Evolutionary conservation across 495 filamentous ascomycete species (phyloP).

Genomic region (Penicillium roqueforti): DNA sequence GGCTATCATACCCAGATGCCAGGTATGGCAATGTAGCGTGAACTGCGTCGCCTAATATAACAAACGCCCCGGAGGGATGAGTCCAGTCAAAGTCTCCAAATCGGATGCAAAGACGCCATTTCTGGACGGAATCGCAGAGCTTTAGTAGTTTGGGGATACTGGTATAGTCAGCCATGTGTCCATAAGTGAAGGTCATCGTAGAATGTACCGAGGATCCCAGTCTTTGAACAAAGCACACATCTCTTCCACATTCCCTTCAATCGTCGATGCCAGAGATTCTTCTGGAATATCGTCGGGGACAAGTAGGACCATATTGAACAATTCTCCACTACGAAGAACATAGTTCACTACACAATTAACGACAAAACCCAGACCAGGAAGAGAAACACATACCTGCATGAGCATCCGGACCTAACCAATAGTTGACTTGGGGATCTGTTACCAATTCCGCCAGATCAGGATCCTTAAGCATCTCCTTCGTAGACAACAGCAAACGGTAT

Average conservation of each 20-base stretch:
- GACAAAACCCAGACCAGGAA: not conserved
- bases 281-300: conserved; percentile 66
- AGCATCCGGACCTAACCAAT: conserved; percentile 64
- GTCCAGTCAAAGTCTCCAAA: conserved; percentile 52
- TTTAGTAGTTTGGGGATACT: conserved; percentile 35
- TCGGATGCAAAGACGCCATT: conserved; percentile 62
- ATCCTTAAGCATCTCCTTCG: conserved; percentile 42
- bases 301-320: conserved; percentile 66
- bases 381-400: conserved; percentile 42
- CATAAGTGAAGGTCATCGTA: conserved; percentile 15
- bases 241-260: conserved; percentile 56
- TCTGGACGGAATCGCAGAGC: conserved; percentile 51
- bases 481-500: conserved; percentile 57
- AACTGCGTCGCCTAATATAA: conserved; percentile 60
- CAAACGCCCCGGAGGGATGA: conserved; percentile 49
- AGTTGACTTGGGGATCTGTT: conserved; percentile 57
- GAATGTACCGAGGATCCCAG: conserved; percentile 54
- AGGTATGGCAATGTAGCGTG: conserved; percentile 63
- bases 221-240: conserved; percentile 59
- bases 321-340: conserved; percentile 52
- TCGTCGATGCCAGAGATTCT: conserved; percentile 41
- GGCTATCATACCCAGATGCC: conserved; percentile 33
- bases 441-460: conserved; percentile 48
- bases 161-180: not conserved
- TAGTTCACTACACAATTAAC: conserved; percentile 48